Evolutionary conservation across 139 green algal genomes (phyloP), one percentile per base, ranked within the genome.

Genomic region (Gonium pectorale): DNA sequence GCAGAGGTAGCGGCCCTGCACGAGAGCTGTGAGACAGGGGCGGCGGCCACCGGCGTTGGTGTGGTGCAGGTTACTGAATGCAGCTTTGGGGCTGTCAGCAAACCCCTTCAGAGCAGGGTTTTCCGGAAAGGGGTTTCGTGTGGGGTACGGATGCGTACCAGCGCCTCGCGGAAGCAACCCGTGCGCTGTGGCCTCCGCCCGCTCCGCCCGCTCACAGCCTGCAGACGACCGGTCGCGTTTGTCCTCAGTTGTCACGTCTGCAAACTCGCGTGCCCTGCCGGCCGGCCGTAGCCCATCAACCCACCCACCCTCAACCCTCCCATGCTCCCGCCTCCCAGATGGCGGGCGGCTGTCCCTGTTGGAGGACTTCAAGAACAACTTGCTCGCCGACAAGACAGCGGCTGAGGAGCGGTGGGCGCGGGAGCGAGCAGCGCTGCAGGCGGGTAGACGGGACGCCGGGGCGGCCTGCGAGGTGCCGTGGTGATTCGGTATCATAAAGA

Each of bases 331-430:
- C n/a, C n/a, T n/a, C n/a, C 8, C 70, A 81, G 73, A 81, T 56
- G 74, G 74, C 41, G 41, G 52, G 9, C 74, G 56, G 27, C 59
- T 82, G 40, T 40, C 74, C 5, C 40, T 71, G 27, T 29, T 82
- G 60, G 74, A 82, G 54, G 74, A 82, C 59, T 82, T 82, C 59
- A 82, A 82, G 74, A 82, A 82, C 74, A 15, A 51, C 40, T 59
- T 82, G 8, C 74, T 82, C 40, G 59, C 38, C 40, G 74, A 71
- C 74, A 82, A 82, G 74, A 29, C 40, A 31, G 74, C 40, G 40
- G 38, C 74, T 38, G 74, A 82, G 74, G 74, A 82, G 74, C 59
- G 59, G 5, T 71, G 59, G 74, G 59, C 2, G 11, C 13, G 63
- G 38, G 74, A 82, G 59, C 56, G 74, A 0, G 38, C 41, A 13